Evolutionary conservation across 2,329 filamentous ascomycete species (phyloP).

Genomic region (Cladosporium halotolerans): DNA sequence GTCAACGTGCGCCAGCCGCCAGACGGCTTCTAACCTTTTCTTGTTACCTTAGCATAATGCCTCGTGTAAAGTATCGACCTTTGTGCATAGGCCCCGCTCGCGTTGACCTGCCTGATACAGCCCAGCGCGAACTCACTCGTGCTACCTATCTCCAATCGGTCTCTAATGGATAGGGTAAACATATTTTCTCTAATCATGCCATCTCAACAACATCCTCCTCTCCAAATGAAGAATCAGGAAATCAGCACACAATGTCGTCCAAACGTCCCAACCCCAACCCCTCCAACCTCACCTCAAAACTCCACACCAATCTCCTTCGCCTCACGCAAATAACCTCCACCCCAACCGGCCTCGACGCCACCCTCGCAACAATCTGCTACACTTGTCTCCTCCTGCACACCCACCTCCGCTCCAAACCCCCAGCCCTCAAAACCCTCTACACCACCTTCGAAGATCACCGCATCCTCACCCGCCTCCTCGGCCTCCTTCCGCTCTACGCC

Average conservation of each 20-base stretch:
- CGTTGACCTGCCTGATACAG: no score
- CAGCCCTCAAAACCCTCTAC: constrained; percentile 42
- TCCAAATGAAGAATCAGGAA: background rate
- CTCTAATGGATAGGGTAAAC: no score
- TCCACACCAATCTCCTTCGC: constrained; percentile 17
- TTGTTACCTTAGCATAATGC: no score
- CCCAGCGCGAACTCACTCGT: no score
- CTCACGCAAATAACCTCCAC: constrained; percentile 31
- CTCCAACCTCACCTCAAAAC: background rate
- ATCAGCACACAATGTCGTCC: background rate
- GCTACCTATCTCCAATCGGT: no score
- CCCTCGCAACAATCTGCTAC: constrained; percentile 40
- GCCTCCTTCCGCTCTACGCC: constrained; percentile 65
- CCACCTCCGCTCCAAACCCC: constrained; percentile 31
- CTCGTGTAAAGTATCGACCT: no score
- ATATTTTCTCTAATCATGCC: no score
- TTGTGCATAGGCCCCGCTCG: no score
- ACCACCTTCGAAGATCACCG: constrained; percentile 63
- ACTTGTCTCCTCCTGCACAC: constrained; percentile 38
- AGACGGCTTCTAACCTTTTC: no score
- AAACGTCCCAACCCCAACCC: constrained; percentile 1
- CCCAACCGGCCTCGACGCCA: constrained; percentile 34
- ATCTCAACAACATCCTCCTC: no score
- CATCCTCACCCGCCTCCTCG: constrained; percentile 71
- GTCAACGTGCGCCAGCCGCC: no score